phyloP scores from a whole-genome alignment of 2,329 filamentous ascomycete species.

The Fusarium denticulatum region DNA sequence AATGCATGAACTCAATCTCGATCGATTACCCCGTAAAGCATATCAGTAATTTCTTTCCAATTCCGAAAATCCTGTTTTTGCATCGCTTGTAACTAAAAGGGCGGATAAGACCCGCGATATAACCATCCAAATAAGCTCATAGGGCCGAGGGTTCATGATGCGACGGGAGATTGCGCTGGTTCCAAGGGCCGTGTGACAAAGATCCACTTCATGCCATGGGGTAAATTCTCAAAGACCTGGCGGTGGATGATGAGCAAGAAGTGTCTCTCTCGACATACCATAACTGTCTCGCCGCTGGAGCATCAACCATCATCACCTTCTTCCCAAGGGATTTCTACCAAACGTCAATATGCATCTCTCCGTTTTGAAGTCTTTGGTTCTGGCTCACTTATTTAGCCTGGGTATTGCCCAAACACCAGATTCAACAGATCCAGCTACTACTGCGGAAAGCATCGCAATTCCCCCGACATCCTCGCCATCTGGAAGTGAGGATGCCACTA shows the following conservation, averaged over 20 bases:
- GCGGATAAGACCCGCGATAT: constrained; percentile 5
- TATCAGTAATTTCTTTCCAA: constrained; percentile 9
- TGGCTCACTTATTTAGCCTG: constrained; percentile 6
- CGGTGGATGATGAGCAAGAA: not conserved
- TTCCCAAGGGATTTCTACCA: not conserved
- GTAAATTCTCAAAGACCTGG: not conserved
- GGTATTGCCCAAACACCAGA: constrained; percentile 15
- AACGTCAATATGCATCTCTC: constrained; percentile 13
- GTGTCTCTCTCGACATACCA: not conserved
- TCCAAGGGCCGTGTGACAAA: not conserved
- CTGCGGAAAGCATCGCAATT: constrained; percentile 22
- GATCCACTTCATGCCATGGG: constrained; percentile 13
- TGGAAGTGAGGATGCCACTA: not conserved
- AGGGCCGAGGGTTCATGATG: not conserved
- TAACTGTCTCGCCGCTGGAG: not conserved
- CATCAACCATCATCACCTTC: not conserved
- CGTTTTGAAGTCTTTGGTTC: constrained; percentile 4
- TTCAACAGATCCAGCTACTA: constrained; percentile 17
- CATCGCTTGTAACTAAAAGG: not conserved
- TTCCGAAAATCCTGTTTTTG: constrained; percentile 6
- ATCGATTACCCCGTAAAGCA: not conserved
- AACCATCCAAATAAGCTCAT: constrained; percentile 4
- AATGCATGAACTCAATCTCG: constrained; percentile 23
- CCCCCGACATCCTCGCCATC: not conserved
- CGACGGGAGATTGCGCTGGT: constrained; percentile 1